These are phyloP conservation scores for Hamamelis virginiana DNA, from an alignment of 164 flowering plant genomes.

Conservation along the genomic window DNA sequence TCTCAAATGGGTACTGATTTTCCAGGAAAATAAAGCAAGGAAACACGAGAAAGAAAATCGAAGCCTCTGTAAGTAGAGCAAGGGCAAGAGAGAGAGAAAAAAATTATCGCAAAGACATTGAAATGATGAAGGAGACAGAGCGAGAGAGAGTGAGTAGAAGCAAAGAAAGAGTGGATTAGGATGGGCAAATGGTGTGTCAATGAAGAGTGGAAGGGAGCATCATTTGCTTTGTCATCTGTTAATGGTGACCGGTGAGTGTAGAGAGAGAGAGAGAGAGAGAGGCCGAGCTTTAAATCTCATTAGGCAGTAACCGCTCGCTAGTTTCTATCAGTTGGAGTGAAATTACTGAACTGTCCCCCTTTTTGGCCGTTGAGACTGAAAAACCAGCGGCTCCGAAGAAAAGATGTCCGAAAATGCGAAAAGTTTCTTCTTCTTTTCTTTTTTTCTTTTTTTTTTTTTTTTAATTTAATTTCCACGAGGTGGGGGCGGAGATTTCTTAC, in stretches of 20 bases:
- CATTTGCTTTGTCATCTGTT: background rate
- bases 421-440: too few relatives aligned
- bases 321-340: constrained; percentile 2
- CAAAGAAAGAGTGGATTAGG: constrained; percentile 21
- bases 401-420: too few relatives aligned
- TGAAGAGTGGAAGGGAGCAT: background rate
- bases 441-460: too few relatives aligned
- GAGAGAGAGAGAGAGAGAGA: background rate
- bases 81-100: background rate
- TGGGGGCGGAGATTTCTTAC: too few relatives aligned
- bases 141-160: constrained; percentile 23
- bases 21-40: background rate
- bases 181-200: background rate
- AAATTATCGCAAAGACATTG: background rate
- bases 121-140: background rate
- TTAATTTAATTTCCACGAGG: too few relatives aligned
- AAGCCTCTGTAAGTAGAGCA: background rate
- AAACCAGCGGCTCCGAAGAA: too few relatives aligned
- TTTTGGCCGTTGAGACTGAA: too few relatives aligned
- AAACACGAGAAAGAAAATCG: background rate
- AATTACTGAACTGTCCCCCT: constrained; percentile 7
- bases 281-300: background rate
- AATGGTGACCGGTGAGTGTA: background rate
- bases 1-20: constrained; percentile 18
- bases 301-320: constrained; percentile 2